Evolutionary conservation across 805 yeast genomes (phyloP).

Genomic region (Ogataea angusta): DNA sequence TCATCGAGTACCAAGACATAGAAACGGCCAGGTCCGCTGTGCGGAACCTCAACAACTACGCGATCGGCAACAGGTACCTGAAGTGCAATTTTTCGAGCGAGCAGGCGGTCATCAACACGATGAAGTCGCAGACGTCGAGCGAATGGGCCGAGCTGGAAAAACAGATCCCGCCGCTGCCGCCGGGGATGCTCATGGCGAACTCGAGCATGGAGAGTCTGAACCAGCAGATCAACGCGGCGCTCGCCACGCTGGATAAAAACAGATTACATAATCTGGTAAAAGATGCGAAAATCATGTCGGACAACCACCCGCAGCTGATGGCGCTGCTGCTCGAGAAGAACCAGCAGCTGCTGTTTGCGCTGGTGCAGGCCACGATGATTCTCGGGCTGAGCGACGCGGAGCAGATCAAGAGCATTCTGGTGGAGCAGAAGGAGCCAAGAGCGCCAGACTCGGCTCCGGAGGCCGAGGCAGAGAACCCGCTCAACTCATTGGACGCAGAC

Average conservation of each 20-base stretch:
- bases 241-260: conserved; percentile 45
- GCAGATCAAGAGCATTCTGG: conserved; percentile 22
- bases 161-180: conserved; percentile 50
- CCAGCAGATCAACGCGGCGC: conserved; percentile 43
- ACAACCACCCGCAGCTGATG: conserved; percentile 55
- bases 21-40: conserved; percentile 92
- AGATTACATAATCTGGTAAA: conserved; percentile 47
- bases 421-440: conserved; percentile 4
- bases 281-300: conserved; percentile 60
- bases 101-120: conserved; percentile 27
- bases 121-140: conserved; percentile 16
- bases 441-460: conserved; percentile 1
- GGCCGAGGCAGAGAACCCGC: conserved; percentile 6
- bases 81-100: conserved; percentile 75
- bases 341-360: conserved; percentile 81
- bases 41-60: conserved; percentile 76
- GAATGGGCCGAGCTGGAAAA: conserved; percentile 22
- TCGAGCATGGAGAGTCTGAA: conserved; percentile 34
- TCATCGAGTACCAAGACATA: conserved; percentile 74
- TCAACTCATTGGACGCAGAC: conserved; percentile 13
- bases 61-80: conserved; percentile 66
- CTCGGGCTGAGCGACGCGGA: conserved; percentile 31
- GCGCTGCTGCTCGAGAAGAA: conserved; percentile 57
- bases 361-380: conserved; percentile 66
- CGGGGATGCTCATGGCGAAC: conserved; percentile 43